Evolutionary conservation across 345 rosid species (phyloP).

Genomic region (Boechera divaricarpa): DNA sequence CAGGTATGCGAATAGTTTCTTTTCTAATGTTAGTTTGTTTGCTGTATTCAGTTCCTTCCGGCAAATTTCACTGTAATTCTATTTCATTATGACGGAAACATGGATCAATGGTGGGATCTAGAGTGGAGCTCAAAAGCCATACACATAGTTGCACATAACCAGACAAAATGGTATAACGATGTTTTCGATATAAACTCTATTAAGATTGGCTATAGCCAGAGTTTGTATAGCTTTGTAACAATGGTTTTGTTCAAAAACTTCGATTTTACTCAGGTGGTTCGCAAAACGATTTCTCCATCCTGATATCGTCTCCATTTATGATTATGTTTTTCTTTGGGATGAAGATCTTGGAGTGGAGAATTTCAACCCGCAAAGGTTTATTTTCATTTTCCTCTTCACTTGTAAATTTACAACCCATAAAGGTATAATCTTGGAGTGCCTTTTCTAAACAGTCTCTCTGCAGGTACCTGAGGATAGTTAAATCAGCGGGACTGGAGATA

Average conservation of each 20-base stretch:
- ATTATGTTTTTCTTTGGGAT: conserved; percentile 96
- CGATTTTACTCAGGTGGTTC: conserved; percentile 75
- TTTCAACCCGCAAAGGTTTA: conserved; percentile 78
- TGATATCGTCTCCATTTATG: conserved; percentile 74
- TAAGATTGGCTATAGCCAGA: background rate
- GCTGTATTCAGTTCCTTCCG: conserved; percentile 83
- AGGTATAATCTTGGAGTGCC: background rate
- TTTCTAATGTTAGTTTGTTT: conserved; percentile 52
- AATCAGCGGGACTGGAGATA: conserved; percentile 83
- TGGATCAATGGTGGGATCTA: conserved; percentile 84
- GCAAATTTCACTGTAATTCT: conserved; percentile 85
- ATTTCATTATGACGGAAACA: conserved; percentile 91
- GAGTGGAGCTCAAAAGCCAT: conserved; percentile 79
- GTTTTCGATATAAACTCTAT: background rate
- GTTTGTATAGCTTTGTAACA: conserved; percentile 2
- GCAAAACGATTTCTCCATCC: conserved; percentile 98
- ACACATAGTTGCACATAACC: conserved; percentile 93
- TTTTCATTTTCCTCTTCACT: background rate
- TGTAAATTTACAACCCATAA: background rate
- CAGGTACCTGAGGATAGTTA: conserved; percentile 83
- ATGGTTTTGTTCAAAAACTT: background rate
- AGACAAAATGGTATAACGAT: conserved; percentile 78
- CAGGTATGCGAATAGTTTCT: background rate
- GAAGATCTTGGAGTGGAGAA: conserved; percentile 92
- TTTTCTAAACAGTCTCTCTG: conserved; percentile 27